These are phyloP conservation scores for Jamesozyma spencerorum DNA, from an alignment of 805 yeast species.

Conservation along the genomic window DNA sequence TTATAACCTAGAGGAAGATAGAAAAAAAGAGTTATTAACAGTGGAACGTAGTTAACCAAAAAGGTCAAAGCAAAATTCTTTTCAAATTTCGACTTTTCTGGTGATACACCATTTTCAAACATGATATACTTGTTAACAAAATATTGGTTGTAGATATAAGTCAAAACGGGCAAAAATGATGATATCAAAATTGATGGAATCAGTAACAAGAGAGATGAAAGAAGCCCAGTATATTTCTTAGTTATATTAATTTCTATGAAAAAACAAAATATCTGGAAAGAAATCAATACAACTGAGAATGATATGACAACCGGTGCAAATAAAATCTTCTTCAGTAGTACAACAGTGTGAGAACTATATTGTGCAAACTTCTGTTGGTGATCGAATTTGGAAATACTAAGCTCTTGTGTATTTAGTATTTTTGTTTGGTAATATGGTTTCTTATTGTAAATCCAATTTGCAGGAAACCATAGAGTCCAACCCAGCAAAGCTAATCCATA, in stretches of 20 bases:
- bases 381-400: slow-evolving; percentile 13
- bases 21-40: slow-evolving; percentile 73
- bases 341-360: slow-evolving; percentile 1
- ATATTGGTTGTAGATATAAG: slow-evolving; percentile 44
- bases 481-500: slow-evolving; percentile 49
- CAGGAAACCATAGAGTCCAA: slow-evolving; percentile 55
- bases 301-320: slow-evolving; percentile 62
- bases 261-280: slow-evolving; percentile 62
- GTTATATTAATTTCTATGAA: slow-evolving; percentile 70
- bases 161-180: slow-evolving; percentile 58
- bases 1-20: slow-evolving; percentile 81
- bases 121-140: slow-evolving; percentile 43
- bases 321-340: slow-evolving; percentile 45
- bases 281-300: slow-evolving; percentile 45
- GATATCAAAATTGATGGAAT: slow-evolving; percentile 68
- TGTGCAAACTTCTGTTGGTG: background rate
- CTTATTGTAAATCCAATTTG: slow-evolving; percentile 45
- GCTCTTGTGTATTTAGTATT: slow-evolving; percentile 24
- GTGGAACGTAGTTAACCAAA: slow-evolving; percentile 71
- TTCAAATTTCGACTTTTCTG: slow-evolving; percentile 47
- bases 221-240: slow-evolving; percentile 84
- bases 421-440: slow-evolving; percentile 19
- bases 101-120: slow-evolving; percentile 49
- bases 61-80: slow-evolving; percentile 71
- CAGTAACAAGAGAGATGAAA: slow-evolving; percentile 48